Evolutionary conservation across 75 land plant genomes (phyloP).

Genomic region (Sequoiadendron giganteum): DNA sequence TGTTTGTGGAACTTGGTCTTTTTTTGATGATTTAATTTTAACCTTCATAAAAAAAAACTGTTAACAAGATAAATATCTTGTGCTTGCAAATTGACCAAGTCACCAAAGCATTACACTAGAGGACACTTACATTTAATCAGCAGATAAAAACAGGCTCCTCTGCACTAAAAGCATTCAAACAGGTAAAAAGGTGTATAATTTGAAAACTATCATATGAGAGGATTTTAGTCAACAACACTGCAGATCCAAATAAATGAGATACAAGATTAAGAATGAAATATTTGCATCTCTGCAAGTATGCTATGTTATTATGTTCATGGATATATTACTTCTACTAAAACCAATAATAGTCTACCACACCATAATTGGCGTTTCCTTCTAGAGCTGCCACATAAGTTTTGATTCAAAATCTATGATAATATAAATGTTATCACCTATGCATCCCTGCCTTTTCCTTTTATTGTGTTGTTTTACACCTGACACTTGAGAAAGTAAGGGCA

Average conservation of each 20-base stretch:
- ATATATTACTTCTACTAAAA: too few relatives aligned
- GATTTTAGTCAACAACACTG: not conserved
- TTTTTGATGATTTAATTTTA: too few relatives aligned
- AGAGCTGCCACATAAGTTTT: not conserved
- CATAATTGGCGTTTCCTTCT: not conserved
- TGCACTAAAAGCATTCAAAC: not conserved
- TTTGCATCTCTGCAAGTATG: not conserved
- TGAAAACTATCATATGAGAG: not conserved
- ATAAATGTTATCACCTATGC: not conserved
- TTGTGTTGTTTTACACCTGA: not conserved
- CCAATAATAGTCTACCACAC: not conserved
- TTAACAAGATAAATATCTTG: not conserved
- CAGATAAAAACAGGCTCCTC: not conserved
- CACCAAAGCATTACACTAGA: not conserved
- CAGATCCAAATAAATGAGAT: not conserved
- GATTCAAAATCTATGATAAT: not conserved
- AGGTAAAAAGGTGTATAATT: not conserved
- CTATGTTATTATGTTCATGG: not conserved
- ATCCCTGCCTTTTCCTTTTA: not conserved
- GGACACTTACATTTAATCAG: not conserved
- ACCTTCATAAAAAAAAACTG: not conserved
- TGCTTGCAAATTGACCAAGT: not conserved
- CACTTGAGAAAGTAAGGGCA: not conserved
- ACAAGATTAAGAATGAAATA: not conserved
- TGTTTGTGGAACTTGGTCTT: too few relatives aligned